A percentile compares a stretch with the other conserved stretches of the same genome.
Evolutionary conservation across 352 stramenopile genomes (phyloP).

Genomic region (Pythium pectinolyticum): DNA sequence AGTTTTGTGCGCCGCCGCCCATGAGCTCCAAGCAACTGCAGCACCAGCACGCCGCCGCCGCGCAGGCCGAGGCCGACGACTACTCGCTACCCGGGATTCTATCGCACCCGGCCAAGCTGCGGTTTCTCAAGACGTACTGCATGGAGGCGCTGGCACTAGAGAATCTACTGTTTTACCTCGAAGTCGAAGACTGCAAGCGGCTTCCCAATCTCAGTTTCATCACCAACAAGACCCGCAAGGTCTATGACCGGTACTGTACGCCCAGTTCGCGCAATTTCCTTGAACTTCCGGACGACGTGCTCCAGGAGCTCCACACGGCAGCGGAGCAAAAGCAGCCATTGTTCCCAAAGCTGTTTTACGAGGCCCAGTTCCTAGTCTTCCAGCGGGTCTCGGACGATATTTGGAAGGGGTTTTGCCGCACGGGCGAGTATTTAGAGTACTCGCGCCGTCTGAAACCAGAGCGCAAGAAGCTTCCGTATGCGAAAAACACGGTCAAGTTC

Average conservation of each 20-base stretch:
- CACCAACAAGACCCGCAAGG: slow-evolving; percentile 68
- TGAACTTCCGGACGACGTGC: slow-evolving; percentile 28
- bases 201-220: slow-evolving; percentile 83
- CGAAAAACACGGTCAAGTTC: slow-evolving; percentile 25
- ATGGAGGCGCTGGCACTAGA: slow-evolving; percentile 80
- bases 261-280: slow-evolving; percentile 52
- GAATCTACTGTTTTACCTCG: slow-evolving; percentile 83
- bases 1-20: slow-evolving; percentile 49
- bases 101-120: slow-evolving; percentile 70
- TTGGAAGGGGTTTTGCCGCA: slow-evolving; percentile 65
- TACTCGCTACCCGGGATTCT: slow-evolving; percentile 64
- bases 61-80: slow-evolving; percentile 39
- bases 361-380: slow-evolving; percentile 57
- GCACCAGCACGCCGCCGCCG: slow-evolving; percentile 21
- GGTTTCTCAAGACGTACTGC: slow-evolving; percentile 86
- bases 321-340: slow-evolving; percentile 47
- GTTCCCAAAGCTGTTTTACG: slow-evolving; percentile 71
- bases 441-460: slow-evolving; percentile 42
- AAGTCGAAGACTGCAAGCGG: slow-evolving; percentile 84
- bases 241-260: slow-evolving; percentile 79
- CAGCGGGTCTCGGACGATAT: slow-evolving; percentile 67
- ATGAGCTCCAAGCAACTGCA: slow-evolving; percentile 17
- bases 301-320: slow-evolving; percentile 50
- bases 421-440: slow-evolving; percentile 71
- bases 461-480: slow-evolving; percentile 3